Evolutionary conservation across 768 basidiomycete species (phyloP), one percentile per base, ranked within the genome.

Genomic region (Collybiopsis confluens): DNA sequence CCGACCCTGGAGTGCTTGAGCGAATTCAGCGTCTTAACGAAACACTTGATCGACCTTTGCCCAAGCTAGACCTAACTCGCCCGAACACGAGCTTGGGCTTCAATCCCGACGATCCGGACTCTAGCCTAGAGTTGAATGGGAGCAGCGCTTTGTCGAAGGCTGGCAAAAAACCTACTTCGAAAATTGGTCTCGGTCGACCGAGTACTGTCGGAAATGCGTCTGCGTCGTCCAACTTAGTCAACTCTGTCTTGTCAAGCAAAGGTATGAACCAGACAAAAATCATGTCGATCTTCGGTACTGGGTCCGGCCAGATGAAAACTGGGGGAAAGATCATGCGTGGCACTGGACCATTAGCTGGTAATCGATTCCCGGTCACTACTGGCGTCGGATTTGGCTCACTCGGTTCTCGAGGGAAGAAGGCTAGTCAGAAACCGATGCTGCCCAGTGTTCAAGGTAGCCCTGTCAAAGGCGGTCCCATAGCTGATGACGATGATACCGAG

Each of bases 21-120:
- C n/a, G 35, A 37, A 30, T 48, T 15, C 21, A 35, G 11, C 20
- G 23, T 2, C 68, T 91, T 24, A 83, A 89, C 62, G 86, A 83
- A 61, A 73, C 90, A n/a, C 74, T 76, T 24, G 78, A 80, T 65
- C 86, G 83, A 0, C 77, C 83, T 2, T 88, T 86, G 2, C 74
- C 73, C 21, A 66, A 21, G 7, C 5, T 16, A 35, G 35, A 36
- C 13, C 35, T 33, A 7, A 21, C 9, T 8, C 47, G 86, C 38
- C 86, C 88, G 1, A 86, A 78, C 51, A 86, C 86, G 2, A 87
- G 82, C 53, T 67, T 89, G 71, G 88, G 86, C 28, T 87, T 89
- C 64, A 78, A 80, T 49, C 65, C 62, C 33, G 72, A 73, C 21
- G 61, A 63, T n/a, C 58, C 55, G 20, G 45, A 57, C 40, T 33